Base-by-base conservation (phyloP, 2,329 filamentous ascomycete genomes). In the Madurella mycetomatis region DNA sequence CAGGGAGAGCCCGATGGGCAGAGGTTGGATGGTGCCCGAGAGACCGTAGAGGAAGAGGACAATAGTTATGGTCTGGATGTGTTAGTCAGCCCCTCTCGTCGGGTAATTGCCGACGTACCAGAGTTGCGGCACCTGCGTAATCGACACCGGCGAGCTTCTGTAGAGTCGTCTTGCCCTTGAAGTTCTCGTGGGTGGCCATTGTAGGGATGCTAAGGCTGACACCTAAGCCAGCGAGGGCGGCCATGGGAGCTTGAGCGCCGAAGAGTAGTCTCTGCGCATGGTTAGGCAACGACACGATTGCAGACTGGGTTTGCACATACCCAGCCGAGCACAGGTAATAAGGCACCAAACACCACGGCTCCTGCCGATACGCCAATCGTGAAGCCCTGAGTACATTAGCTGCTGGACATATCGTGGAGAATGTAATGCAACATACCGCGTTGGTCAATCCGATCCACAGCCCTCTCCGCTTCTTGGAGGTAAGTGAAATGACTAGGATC, bases 391-490 rank as follows among this genome's bases (percentile, higher is more conserved):
- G 67, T 18, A 12, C 37, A 48, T 52, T 30, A 58, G 55, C 30
- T 12, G 2, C 0, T 81, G 16, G 32, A 31, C 9, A 11, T 30
- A 8, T 18, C 79, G 46, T 87, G 74, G 25, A 90, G 64, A 82
- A 4, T 87, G 87, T 15, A 83, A 86, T 25, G 88, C 75, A 7
- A 90, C 82, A 0, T 31, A 62, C 60, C 85, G 85, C 79, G 63
- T 92, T 94, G 17, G 89, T 76, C 41, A 90, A 69, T 1, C 88
- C 90, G 57, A 95, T 81, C 53, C 84, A 88, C 17, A 94, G 60
- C 0, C 90, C 90, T 54, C 90, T 77, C 4, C 82, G 77, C 59
- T 82, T 83, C 57, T 83, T 81, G 18, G 79, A 82, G 0, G 85
- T 81, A 57, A 94, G 72, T 66, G 92, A 86, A n/a, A 94, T 77